Evolutionary conservation across 345 rosid genomes (phyloP), one percentile per base, ranked within the genome.

Genomic region (Clarkia xantiana): DNA sequence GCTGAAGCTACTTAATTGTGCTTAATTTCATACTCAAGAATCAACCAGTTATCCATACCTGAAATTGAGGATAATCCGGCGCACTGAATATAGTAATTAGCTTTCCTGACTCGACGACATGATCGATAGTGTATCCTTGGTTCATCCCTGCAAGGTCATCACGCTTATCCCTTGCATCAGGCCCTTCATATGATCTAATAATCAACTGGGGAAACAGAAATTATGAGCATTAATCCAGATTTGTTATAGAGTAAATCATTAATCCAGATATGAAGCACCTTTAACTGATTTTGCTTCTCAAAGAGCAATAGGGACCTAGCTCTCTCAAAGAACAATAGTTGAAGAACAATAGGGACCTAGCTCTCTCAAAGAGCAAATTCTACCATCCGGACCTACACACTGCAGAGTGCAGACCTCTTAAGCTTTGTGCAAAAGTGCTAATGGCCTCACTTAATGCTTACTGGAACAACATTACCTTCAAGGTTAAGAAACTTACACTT

Each of bases 121-220:
- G 97, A 66, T 90, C 97, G 59, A 90, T 71, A 22, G 96, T 83
- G 63, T 83, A 90, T 16, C 97, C 97, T 54, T 74, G 46, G 59
- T 83, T 82, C 97, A 90, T 90, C 51, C 84, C 78, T 20, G 66
- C 73, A 63, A 86, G 77, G 56, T 86, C 88, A 56, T 72, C 66
- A 62, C 97, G 71, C 67, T 86, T 90, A 67, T 86, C 96, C 73
- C 97, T 86, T 18, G 97, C 96, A 73, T 90, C 94, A 9, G 97
- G 96, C 43, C 97, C 96, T 76, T 90, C 97, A 74, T 90, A 96
- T 50, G 96, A 90, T 75, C 97, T 81, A 54, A 90, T 90, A 58
- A 90, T 86, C 67, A 90, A 75, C 96, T 90, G 80, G 65, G 57
- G 44, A 65, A 65, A 59, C 51, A 66, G 64, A 40, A 75, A 60